Percentiles rank a stretch among this genome's conserved stretches.
Evolutionary conservation across 106 monocot species (phyloP).

Genomic region (Acanthochlamys bracteata): DNA sequence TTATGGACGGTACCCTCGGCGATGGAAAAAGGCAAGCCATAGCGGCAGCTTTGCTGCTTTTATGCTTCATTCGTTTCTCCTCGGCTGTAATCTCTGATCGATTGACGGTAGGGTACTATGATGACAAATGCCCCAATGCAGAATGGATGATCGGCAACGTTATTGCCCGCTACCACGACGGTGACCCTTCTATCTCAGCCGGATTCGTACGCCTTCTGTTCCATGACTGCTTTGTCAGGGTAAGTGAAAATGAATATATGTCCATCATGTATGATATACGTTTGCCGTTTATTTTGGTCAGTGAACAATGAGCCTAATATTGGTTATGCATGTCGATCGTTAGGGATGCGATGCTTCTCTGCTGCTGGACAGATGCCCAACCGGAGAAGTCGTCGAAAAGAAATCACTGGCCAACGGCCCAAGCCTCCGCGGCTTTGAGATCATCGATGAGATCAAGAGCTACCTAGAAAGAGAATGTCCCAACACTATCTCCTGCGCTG

Average conservation of each 20-base stretch:
- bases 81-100: no score
- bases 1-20: no score
- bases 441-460: slow-evolving; percentile 22
- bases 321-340: no score
- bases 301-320: no score
- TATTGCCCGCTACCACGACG: background rate
- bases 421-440: slow-evolving; percentile 18
- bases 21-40: no score
- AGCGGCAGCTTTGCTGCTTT: background rate
- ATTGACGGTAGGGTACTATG: slow-evolving; percentile 16
- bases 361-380: slow-evolving; percentile 27
- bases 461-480: slow-evolving; percentile 22
- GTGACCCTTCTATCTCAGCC: slow-evolving; percentile 19
- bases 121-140: slow-evolving; percentile 13
- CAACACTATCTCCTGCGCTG: slow-evolving; percentile 19
- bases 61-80: background rate
- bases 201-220: slow-evolving; percentile 31
- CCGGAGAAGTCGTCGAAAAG: slow-evolving; percentile 30
- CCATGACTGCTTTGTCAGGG: slow-evolving; percentile 36
- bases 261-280: no score
- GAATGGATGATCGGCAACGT: slow-evolving; percentile 15
- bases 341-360: slow-evolving; percentile 65
- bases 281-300: no score
- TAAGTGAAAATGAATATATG: no score
- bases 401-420: slow-evolving; percentile 15